Conservation (phyloP, 2,329 filamentous ascomycete species). For the Ambrosiella cleistominuta region DNA sequence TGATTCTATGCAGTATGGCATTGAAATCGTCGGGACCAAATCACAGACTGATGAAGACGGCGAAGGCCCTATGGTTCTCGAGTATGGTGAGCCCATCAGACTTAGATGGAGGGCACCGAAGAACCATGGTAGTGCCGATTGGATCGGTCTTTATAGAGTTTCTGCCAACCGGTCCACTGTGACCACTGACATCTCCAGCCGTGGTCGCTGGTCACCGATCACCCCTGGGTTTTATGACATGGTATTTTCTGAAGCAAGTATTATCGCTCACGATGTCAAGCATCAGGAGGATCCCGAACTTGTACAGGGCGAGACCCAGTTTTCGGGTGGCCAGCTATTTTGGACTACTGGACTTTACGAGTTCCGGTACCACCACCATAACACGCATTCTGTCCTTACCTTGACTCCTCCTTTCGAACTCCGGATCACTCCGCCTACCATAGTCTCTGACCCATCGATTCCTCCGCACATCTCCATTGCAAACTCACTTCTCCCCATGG, state of each 20-base stretch:
- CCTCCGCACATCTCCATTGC: slow-evolving; percentile 44
- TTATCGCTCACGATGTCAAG: not conserved
- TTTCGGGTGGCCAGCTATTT: slow-evolving; percentile 85
- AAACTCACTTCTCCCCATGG: slow-evolving; percentile 57
- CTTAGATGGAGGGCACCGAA: slow-evolving; percentile 81
- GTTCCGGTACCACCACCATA: slow-evolving; percentile 90
- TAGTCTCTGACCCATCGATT: not conserved
- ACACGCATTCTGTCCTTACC: slow-evolving; percentile 82
- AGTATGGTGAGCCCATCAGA: slow-evolving; percentile 79
- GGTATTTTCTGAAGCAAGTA: slow-evolving; percentile 34
- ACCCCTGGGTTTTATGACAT: slow-evolving; percentile 60
- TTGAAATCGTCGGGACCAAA: slow-evolving; percentile 51
- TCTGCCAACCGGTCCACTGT: slow-evolving; percentile 82
- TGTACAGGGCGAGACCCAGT: slow-evolving; percentile 66
- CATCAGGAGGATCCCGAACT: slow-evolving; percentile 18
- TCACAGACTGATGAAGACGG: slow-evolving; percentile 19
- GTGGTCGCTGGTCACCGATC: slow-evolving; percentile 78
- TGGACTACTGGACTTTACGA: slow-evolving; percentile 96
- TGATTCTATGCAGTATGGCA: slow-evolving; percentile 61
- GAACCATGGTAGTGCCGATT: slow-evolving; percentile 79
- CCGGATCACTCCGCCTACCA: slow-evolving; percentile 42
- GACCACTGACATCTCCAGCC: slow-evolving; percentile 63
- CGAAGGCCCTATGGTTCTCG: slow-evolving; percentile 53
- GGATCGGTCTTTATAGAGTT: slow-evolving; percentile 92
- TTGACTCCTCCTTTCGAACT: slow-evolving; percentile 90